Evolutionary conservation across 202 grass and related monocot genomes (phyloP).

Genomic region (Cymbopogon flexuosus): DNA sequence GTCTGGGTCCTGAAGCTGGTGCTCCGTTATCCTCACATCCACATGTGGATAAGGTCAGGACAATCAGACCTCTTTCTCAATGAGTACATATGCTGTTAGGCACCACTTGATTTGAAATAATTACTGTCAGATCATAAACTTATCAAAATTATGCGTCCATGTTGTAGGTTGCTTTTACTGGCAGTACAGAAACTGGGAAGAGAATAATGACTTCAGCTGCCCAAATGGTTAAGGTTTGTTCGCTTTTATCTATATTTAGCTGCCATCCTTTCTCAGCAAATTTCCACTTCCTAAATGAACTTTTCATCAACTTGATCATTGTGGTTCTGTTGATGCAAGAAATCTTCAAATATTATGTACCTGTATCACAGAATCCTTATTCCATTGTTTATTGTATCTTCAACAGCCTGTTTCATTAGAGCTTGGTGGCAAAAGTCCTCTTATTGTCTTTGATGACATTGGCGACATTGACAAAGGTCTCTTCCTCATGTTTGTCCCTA

Average conservation of each 20-base stretch:
- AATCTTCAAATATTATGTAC: not conserved
- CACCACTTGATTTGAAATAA: slow-evolving; percentile 6
- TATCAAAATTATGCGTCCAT: slow-evolving; percentile 17
- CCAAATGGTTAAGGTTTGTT: slow-evolving; percentile 74
- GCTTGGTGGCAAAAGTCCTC: slow-evolving; percentile 76
- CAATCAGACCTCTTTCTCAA: slow-evolving; percentile 7
- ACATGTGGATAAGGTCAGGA: slow-evolving; percentile 62
- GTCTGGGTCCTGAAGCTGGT: slow-evolving; percentile 72
- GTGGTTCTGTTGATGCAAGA: not conserved
- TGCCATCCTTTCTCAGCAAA: not conserved
- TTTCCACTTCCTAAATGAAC: not conserved
- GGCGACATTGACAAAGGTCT: slow-evolving; percentile 12
- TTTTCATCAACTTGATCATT: not conserved
- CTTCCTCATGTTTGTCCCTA: too few species aligned
- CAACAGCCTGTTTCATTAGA: slow-evolving; percentile 72
- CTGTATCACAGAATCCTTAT: slow-evolving; percentile 18
- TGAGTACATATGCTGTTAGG: slow-evolving; percentile 5
- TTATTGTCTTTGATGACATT: not conserved
- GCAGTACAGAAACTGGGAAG: slow-evolving; percentile 64
- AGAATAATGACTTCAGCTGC: slow-evolving; percentile 68
- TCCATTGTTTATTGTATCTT: slow-evolving; percentile 29
- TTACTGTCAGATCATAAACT: not conserved
- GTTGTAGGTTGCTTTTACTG: slow-evolving; percentile 76
- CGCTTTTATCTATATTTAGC: slow-evolving; percentile 13
- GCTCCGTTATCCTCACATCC: slow-evolving; percentile 69